phyloP scores from a whole-genome alignment of 2,329 filamentous ascomycete genomes.

The Diaporthe sp. region DNA sequence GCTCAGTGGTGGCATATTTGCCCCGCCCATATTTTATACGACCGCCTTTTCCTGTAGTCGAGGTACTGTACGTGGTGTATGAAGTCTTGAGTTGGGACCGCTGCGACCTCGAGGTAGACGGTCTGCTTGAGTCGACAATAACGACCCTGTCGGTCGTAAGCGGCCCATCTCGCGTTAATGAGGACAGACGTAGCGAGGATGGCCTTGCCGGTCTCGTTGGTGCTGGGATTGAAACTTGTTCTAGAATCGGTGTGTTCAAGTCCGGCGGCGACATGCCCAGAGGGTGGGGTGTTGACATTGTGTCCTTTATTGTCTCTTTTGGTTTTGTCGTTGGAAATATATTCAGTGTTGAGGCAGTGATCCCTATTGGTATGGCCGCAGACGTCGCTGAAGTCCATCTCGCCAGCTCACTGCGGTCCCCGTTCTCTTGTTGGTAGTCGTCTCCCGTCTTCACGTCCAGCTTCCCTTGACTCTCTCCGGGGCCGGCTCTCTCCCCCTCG shows the following conservation, averaged over 20 bases:
- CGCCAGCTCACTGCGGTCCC: neutral
- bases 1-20: slow-evolving; percentile 57
- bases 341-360: slow-evolving; percentile 1
- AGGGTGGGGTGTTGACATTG: slow-evolving; percentile 11
- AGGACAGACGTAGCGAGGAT: slow-evolving; percentile 35
- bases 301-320: neutral
- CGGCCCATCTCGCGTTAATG: slow-evolving; percentile 10
- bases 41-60: slow-evolving; percentile 50
- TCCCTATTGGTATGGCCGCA: slow-evolving; percentile 10
- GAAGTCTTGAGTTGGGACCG: slow-evolving; percentile 36
- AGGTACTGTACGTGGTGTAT: slow-evolving; percentile 45
- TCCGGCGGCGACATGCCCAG: slow-evolving; percentile 35
- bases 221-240: slow-evolving; percentile 1
- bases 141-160: slow-evolving; percentile 31
- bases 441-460: neutral
- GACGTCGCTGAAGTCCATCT: slow-evolving; percentile 25
- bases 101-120: slow-evolving; percentile 42
- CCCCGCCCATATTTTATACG: slow-evolving; percentile 63
- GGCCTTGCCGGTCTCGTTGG: slow-evolving; percentile 26
- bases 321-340: neutral
- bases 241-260: neutral
- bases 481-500: neutral
- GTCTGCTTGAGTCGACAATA: slow-evolving; percentile 46
- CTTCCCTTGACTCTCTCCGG: neutral
- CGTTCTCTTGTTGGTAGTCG: slow-evolving; percentile 6